These are phyloP conservation scores for Saccharum officinarum DNA, from an alignment of 176 grass and related monocot genomes.

Conservation along the genomic window DNA sequence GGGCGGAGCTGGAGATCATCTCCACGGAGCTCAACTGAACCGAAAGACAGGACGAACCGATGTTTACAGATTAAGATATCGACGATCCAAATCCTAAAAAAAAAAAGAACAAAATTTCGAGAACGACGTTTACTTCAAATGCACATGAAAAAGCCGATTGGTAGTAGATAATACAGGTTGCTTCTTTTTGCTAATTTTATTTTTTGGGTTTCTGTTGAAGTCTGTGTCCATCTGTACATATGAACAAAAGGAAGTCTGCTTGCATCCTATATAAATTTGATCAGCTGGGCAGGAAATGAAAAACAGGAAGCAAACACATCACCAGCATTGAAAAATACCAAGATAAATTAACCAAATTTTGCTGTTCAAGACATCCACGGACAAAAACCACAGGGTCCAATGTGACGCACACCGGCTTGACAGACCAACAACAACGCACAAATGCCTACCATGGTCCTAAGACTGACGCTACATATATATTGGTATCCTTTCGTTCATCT, in stretches of 20 bases:
- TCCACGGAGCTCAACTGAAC: constrained; percentile 55
- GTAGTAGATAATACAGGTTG: not conserved
- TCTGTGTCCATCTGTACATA: constrained; percentile 22
- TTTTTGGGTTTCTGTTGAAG: not conserved
- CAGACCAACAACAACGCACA: constrained; percentile 36
- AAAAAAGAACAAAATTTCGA: not conserved
- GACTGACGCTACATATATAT: constrained; percentile 46
- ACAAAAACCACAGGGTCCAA: constrained; percentile 31
- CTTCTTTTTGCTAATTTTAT: not conserved
- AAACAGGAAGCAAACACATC: not conserved
- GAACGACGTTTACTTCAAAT: not conserved
- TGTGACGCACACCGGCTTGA: constrained; percentile 29
- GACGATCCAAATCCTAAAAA: not conserved
- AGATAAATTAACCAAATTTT: constrained; percentile 34
- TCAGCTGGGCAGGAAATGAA: not conserved
- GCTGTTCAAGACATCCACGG: constrained; percentile 44
- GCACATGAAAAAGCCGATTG: not conserved
- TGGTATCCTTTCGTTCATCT: constrained; percentile 47
- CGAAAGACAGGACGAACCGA: not conserved
- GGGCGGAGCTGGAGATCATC: constrained; percentile 89
- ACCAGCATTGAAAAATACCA: constrained; percentile 24
- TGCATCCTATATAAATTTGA: not conserved
- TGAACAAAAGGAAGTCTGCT: not conserved
- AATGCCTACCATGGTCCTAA: constrained; percentile 44
- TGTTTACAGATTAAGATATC: not conserved